phyloP scores from a whole-genome alignment of 2,329 filamentous ascomycete species.

The Pseudocercospora cruenta region DNA sequence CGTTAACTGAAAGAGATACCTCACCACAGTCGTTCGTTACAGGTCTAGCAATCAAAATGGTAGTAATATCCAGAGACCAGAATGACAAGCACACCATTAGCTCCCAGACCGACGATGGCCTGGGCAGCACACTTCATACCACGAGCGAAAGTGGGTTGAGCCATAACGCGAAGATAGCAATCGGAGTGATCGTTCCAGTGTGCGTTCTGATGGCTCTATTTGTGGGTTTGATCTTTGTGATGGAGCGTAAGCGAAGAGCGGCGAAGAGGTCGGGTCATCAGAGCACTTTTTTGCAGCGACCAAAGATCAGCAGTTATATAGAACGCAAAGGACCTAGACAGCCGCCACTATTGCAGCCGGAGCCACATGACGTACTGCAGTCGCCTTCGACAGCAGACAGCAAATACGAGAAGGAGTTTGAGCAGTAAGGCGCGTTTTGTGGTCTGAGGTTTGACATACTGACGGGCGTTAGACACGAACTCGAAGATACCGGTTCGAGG shows the following conservation, averaged over 20 bases:
- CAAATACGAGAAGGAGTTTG: background rate
- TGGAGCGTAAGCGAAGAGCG: background rate
- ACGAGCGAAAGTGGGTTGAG: background rate
- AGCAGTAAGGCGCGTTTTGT: background rate
- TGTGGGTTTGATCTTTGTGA: background rate
- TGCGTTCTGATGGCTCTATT: background rate
- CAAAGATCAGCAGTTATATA: constrained; percentile 3
- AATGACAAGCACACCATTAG: background rate
- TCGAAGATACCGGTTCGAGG: background rate
- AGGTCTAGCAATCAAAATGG: background rate
- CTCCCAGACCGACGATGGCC: background rate
- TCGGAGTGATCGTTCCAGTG: background rate
- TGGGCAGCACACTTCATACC: background rate
- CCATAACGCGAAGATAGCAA: background rate
- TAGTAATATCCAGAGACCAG: background rate
- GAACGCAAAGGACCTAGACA: background rate
- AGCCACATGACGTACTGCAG: background rate
- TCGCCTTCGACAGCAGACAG: background rate
- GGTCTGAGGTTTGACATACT: background rate
- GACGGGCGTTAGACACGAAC: background rate
- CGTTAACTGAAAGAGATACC: background rate
- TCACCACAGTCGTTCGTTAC: constrained; percentile 1
- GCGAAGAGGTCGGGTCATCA: background rate
- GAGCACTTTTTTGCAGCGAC: background rate
- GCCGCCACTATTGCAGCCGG: background rate